Evolutionary conservation across 495 filamentous ascomycete species (phyloP), one percentile per base, ranked within the genome.

Genomic region (Cetradonia linearis): DNA sequence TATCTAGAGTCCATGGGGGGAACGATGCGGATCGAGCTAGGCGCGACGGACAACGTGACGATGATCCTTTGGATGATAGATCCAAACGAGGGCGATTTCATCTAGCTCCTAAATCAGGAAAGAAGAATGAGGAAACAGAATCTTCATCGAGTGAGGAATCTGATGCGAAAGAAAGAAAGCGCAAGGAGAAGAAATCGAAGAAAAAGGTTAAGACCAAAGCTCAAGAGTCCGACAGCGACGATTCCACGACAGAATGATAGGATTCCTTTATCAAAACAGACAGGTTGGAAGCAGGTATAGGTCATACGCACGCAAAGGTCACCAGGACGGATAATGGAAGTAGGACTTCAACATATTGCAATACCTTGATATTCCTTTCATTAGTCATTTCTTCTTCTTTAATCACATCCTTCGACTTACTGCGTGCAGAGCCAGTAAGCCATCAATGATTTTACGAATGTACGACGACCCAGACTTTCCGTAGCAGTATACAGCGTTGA

Each of bases 101-200:
- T 37, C 7, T 34, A 25, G 6, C 40, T 9, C 38, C 42, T 3
- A 58, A 48, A 33, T 11, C 55, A 58, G 11, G 38, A 34, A 46
- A 58, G 38, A 58, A n/a, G 11, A 31, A 37, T 40, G 40, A 44
- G 9, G 42, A 30, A 27, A 44, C 28, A 10, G 25, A 16, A 10
- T 48, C 55, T 30, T 58, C 40, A 9, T 58, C 42, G 5, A 58
- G 55, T n/a, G 55, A 58, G n/a, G 55, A 58, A 5, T 58, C 55
- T 14, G 55, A 58, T 14, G 30, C 55, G 23, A 58, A 48, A n/a
- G 28, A 46, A 3, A 48, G 42, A 20, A 58, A 58, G 55, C 40
- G 38, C 16, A 58, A 27, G 40, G 55, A 58, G 42, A 58, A 44
- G 18, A 46, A 47, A 11, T 20, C n/a, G 16, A 48, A 48, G 55